Evolutionary conservation across 345 rosid genomes (phyloP), one percentile per base, ranked within the genome.

Genomic region (Eucalyptus victrix): DNA sequence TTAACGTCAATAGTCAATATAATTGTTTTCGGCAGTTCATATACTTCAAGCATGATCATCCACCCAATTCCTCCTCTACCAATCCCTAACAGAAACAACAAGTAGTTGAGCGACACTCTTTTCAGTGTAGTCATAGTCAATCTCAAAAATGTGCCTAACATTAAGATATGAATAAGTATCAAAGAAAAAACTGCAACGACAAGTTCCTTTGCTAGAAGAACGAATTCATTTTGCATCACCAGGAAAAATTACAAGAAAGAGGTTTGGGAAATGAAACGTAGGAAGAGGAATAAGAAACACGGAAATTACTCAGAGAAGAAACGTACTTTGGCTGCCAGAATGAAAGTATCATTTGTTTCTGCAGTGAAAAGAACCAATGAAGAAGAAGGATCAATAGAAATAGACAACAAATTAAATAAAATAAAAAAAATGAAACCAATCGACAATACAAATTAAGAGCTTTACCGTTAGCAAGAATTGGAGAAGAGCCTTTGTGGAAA

Each of bases 301-400:
- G 42, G 45, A 62, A 76, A 87, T 4, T 53, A 32, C 65, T 87
- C 13, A 49, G 17, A 86, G 45, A 86, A 81, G 83, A 87, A 40
- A 67, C 86, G 87, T 94, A 95, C 99, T 98, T 97, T 97, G 50
- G 99, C 99, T 87, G 96, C 99, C 87, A 97, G 96, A 90, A 94
- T 95, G 92, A 97, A 97, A 80, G 97, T 97, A 87, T 97, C 97
- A 94, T 97, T 97, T 89, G 98, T 96, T 89, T 97, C 99, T 97
- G 97, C 89, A 91, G 89, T 86, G 86, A 83, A 86, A 76, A 58
- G 56, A 56, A 87, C 53, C 42, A 49, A 56, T 80, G 80, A 65
- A 88, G 49, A 50, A 50, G 19, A 56, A 91, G 86, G 40, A 60
- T 83, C n/a, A 86, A 69, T 34, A 88, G 56, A 80, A 47, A 49